Evolutionary conservation across 2,329 filamentous ascomycete species (phyloP), one percentile per base, ranked within the genome.

Genomic region (Dactylellina cionopaga): DNA sequence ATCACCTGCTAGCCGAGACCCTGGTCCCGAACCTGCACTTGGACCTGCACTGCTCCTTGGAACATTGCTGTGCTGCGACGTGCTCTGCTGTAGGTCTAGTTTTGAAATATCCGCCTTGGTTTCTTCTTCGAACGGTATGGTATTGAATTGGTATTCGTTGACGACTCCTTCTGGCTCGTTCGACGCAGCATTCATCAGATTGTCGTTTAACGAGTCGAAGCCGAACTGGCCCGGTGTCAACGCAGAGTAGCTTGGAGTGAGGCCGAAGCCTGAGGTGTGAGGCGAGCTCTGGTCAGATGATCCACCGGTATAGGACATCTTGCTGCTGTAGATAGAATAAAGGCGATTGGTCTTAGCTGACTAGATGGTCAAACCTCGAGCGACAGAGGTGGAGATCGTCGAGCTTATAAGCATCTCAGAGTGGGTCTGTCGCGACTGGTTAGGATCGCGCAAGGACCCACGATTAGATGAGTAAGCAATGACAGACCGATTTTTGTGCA

Each of bases 241-340:
- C n/a, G 58, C 66, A 3, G 66, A 71, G 27, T 71, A 71, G 17
- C 43, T 58, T 58, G 66, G 66, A 29, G 66, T 71, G 27, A 71
- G 35, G 13, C 66, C 66, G 37, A 71, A 71, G n/a, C 66, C 66
- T 7, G 66, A 71, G 17, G 58, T 58, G 13, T 64, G 58, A 59
- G 66, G 66, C 15, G 66, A 71, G 33, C 66, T 71, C 39, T 71
- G 66, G 25, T 71, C 66, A 3, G 66, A 71, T 13, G 66, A 71
- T 15, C 58, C 66, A 27, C 58, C 66, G 22, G 27, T 71, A 52
- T 51, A 71, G 4, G 66, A 71, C 66, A 71, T 71, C 15, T 49
- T 43, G 29, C 10, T 58, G 41, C 10, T 41, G 7, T 41, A 7
- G n/a, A 41, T 41, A n/a, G 37, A n/a, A n/a, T n/a, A n/a, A n/a